Conservation (phyloP, 805 yeast genomes). For the Candida palmyrensis region DNA sequence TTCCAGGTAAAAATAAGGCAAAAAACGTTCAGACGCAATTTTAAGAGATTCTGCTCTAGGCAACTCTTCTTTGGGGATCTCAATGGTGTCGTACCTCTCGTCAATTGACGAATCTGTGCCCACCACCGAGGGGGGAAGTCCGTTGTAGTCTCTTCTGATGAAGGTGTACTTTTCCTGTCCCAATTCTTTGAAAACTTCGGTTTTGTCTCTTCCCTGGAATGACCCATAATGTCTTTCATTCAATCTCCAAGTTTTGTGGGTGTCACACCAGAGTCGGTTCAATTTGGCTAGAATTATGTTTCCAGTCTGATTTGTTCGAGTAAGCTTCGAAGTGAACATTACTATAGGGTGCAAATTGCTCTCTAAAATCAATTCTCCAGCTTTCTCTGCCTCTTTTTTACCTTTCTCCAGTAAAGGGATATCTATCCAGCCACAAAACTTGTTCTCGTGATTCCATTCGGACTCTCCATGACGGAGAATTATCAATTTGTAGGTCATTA, state of each 20-base stretch:
- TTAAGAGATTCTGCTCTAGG: slow-evolving; percentile 38
- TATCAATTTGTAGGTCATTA: slow-evolving; percentile 19
- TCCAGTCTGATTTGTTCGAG: slow-evolving; percentile 38
- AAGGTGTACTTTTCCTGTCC: slow-evolving; percentile 35
- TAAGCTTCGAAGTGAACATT: slow-evolving; percentile 35
- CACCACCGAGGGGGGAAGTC: slow-evolving; percentile 30
- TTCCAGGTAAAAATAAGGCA: slow-evolving; percentile 31
- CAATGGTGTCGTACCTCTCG: slow-evolving; percentile 26
- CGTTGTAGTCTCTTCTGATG: slow-evolving; percentile 32
- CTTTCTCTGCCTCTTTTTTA: slow-evolving; percentile 31
- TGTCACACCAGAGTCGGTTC: slow-evolving; percentile 31
- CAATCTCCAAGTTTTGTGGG: slow-evolving; percentile 35
- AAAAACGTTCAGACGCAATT: slow-evolving; percentile 34
- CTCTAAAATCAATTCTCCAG: slow-evolving; percentile 29
- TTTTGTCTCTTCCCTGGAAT: slow-evolving; percentile 37
- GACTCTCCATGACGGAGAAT: slow-evolving; percentile 43
- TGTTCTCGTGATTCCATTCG: slow-evolving; percentile 38
- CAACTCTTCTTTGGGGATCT: slow-evolving; percentile 11
- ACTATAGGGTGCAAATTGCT: slow-evolving; percentile 25
- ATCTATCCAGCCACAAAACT: slow-evolving; percentile 44
- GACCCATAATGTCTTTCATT: slow-evolving; percentile 42
- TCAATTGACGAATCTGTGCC: slow-evolving; percentile 28
- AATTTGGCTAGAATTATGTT: slow-evolving; percentile 28
- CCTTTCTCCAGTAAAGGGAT: slow-evolving; percentile 36
- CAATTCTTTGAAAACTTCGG: slow-evolving; percentile 27